A percentile compares a stretch with the other conserved stretches of the same genome.
These are phyloP conservation scores for Pseudogymnoascus sp. DNA, from an alignment of 2,329 filamentous ascomycete species.

Conservation along the genomic window DNA sequence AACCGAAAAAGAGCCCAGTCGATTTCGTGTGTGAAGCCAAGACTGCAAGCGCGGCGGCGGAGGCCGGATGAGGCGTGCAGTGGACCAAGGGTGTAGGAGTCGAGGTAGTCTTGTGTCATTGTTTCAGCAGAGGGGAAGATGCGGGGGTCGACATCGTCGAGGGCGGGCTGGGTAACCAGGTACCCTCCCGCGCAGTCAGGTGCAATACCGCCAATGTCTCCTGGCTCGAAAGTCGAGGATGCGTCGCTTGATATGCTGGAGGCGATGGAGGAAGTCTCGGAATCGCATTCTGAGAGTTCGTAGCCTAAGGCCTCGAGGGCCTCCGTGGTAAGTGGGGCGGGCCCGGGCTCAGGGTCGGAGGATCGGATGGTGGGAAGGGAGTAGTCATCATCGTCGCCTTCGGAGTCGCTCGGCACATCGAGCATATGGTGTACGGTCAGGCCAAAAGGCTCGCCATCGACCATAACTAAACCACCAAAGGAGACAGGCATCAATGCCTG, in stretches of 20 bases:
- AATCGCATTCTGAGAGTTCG: slow-evolving; percentile 56
- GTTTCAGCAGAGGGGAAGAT: slow-evolving; percentile 66
- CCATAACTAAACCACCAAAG: slow-evolving; percentile 76
- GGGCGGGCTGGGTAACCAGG: slow-evolving; percentile 80
- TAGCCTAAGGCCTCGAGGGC: slow-evolving; percentile 50
- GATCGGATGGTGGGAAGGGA: not conserved
- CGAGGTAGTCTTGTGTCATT: slow-evolving; percentile 72
- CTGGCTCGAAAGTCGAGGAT: slow-evolving; percentile 50
- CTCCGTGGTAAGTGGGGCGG: slow-evolving; percentile 32
- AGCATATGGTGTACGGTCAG: slow-evolving; percentile 98
- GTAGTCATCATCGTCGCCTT: slow-evolving; percentile 30
- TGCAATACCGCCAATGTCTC: slow-evolving; percentile 55
- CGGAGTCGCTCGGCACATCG: slow-evolving; percentile 52
- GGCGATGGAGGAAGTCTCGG: slow-evolving; percentile 37
- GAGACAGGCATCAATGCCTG: slow-evolving; percentile 85
- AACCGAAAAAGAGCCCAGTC: slow-evolving; percentile 93
- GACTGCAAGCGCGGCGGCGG: slow-evolving; percentile 59
- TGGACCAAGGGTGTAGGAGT: slow-evolving; percentile 71
- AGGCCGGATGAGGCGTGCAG: slow-evolving; percentile 88
- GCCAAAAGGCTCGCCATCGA: slow-evolving; percentile 78
- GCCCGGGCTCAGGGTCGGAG: not conserved
- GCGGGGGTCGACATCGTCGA: slow-evolving; percentile 76
- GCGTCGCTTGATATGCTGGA: slow-evolving; percentile 29
- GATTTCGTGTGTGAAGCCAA: slow-evolving; percentile 73
- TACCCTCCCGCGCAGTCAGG: slow-evolving; percentile 72